Base-by-base conservation (phyloP, 139 green algal species). In the Chlorokybus atmophyticus region DNA sequence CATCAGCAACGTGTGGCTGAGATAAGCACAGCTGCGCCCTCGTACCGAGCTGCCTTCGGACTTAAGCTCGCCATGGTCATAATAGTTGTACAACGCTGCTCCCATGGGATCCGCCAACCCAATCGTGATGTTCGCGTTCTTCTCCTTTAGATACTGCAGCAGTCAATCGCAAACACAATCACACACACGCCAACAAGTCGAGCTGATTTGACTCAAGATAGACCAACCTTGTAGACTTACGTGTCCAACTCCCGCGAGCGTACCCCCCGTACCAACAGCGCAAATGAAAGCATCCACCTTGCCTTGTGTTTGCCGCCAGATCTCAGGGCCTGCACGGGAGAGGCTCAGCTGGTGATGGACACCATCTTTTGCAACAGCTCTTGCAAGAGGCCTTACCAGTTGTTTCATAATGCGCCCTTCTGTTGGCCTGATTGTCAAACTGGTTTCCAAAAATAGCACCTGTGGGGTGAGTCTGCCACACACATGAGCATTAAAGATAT, bases 211-310 rank as follows among this genome's bases (percentile, higher is more conserved):
- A n/a, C n/a, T n/a, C n/a, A n/a, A n/a, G n/a, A n/a, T n/a, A n/a
- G n/a, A n/a, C n/a, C n/a, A n/a, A n/a, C n/a, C n/a, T 44, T 44
- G 35, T 44, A 95, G 57, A 1, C 52, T 23, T 35, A 63, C 56
- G 28, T 63, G 53, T 27, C 56, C 56, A 40, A 93, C 77, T 2
- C 85, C 87, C 3, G 86, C 86, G 14, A 95, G 79, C 3, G 87
- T 95, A 57, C 87, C 87, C 0, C 88, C 88, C 3, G 88, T 96
- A 26, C 88, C 88, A 2, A 86, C 80, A 0, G 83, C 88, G 27
- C 65, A 86, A 7, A 96, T 80, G 79, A 96, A 96, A 0, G 77
- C 87, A 52, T 94, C 50, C 29, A 95, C 40, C 6, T 41, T 27
- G 6, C 85, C 85, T 0, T 51, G 19, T 1, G 76, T 85, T 58